phyloP scores from a whole-genome alignment of 306 rosid genomes.

The Vicia faba region DNA sequence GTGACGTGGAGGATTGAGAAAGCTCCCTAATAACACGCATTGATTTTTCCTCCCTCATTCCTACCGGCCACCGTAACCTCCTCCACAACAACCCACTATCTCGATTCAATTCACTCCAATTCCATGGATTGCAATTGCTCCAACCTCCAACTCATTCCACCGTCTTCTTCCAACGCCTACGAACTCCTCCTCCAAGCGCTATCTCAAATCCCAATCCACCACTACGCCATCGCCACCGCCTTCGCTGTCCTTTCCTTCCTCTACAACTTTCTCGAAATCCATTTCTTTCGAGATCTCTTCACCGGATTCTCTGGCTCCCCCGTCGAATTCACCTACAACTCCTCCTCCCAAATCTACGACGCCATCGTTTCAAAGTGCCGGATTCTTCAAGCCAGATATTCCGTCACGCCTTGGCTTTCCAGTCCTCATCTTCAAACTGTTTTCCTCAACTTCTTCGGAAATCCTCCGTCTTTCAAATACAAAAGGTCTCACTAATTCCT shows the following conservation, averaged over 20 bases:
- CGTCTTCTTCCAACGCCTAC: conserved; percentile 40
- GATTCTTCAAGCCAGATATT: conserved; percentile 64
- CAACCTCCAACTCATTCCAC: not conserved
- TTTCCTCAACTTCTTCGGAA: conserved; percentile 67
- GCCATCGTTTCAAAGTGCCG: conserved; percentile 79
- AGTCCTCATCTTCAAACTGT: conserved; percentile 87
- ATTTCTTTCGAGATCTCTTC: conserved; percentile 60
- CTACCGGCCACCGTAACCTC: conserved; percentile 12
- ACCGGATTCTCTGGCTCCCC: conserved; percentile 60
- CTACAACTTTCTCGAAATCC: conserved; percentile 75
- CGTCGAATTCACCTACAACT: conserved; percentile 51
- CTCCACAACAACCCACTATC: not conserved
- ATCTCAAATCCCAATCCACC: conserved; percentile 56
- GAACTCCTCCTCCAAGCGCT: conserved; percentile 48
- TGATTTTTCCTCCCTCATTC: not conserved
- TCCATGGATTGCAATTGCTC: conserved; percentile 38
- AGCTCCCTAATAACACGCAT: not conserved
- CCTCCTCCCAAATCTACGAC: conserved; percentile 55
- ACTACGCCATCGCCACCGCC: conserved; percentile 45
- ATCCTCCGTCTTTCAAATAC: conserved; percentile 72
- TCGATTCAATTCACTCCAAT: not conserved
- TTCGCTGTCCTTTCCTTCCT: conserved; percentile 27
- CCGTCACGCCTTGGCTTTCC: conserved; percentile 78
- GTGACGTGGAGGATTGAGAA: conserved; percentile 8
- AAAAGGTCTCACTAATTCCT: conserved; percentile 42